Percentiles rank a stretch among this genome's conserved stretches.
These are phyloP conservation scores for Capsicum pubescens DNA, from an alignment of 257 asterid species.

Conservation along the genomic window DNA sequence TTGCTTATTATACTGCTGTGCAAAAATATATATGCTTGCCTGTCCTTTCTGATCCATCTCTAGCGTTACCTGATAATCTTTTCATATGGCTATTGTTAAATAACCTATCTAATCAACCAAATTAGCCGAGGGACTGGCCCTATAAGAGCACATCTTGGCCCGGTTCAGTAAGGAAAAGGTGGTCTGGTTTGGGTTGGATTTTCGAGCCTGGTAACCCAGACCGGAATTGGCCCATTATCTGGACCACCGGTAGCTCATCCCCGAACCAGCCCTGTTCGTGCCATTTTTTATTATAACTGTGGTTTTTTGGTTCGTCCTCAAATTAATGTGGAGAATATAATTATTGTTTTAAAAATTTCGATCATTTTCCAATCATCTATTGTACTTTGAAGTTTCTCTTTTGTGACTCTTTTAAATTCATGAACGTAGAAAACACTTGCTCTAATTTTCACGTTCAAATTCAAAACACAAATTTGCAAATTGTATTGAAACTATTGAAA, in stretches of 20 bases:
- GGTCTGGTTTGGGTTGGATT: neutral
- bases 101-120: neutral
- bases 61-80: neutral
- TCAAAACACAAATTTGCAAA: neutral
- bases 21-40: neutral
- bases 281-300: neutral
- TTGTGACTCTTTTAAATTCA: neutral
- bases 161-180: neutral
- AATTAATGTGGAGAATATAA: constrained; percentile 3
- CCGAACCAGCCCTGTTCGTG: neutral
- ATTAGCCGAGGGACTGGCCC: neutral
- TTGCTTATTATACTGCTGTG: constrained; percentile 14
- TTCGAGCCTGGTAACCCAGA: neutral
- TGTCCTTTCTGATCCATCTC: neutral
- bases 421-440: neutral
- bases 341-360: neutral
- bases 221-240: neutral
- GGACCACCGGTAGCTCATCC: neutral
- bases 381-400: neutral
- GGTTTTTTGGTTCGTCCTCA: neutral
- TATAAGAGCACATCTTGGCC: neutral
- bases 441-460: neutral
- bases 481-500: neutral
- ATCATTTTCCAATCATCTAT: neutral
- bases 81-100: neutral